These are phyloP conservation scores for Adansonia digitata DNA, from an alignment of 345 rosid species.

Conservation along the genomic window DNA sequence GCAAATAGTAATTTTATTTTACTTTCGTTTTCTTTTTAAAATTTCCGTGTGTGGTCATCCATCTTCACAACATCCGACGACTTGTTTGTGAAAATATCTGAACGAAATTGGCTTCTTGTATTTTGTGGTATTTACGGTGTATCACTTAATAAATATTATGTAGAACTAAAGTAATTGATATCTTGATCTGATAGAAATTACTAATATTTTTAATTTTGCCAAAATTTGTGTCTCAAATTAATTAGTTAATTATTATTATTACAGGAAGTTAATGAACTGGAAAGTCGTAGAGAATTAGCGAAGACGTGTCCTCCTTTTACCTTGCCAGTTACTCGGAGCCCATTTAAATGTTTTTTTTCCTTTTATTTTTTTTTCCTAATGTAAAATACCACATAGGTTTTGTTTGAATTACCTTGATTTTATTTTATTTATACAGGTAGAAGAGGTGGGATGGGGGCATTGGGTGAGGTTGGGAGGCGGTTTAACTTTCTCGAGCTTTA, in stretches of 20 bases:
- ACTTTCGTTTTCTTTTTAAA: background rate
- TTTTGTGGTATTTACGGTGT: background rate
- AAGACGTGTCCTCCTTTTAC: constrained; percentile 51
- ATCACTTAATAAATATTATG: background rate
- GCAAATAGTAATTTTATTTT: constrained; percentile 3
- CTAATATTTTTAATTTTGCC: background rate
- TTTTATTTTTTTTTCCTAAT: background rate
- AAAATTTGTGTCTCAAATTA: background rate
- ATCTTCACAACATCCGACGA: background rate
- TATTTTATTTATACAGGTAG: constrained; percentile 44
- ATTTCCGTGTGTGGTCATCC: background rate
- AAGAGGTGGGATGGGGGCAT: constrained; percentile 83
- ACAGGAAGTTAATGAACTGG: constrained; percentile 33
- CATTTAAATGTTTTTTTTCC: background rate
- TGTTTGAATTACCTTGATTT: background rate
- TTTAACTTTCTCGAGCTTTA: constrained; percentile 53
- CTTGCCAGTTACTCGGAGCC: constrained; percentile 66
- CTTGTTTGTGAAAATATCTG: background rate
- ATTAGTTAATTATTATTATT: background rate
- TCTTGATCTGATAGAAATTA: background rate
- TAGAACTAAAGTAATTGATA: background rate
- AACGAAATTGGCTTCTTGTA: background rate
- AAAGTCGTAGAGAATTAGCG: constrained; percentile 36
- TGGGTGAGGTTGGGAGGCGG: constrained; percentile 47
- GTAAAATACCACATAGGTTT: background rate